phyloP scores from a whole-genome alignment of 2,329 filamentous ascomycete genomes.

The Fusarium chlamydosporum region DNA sequence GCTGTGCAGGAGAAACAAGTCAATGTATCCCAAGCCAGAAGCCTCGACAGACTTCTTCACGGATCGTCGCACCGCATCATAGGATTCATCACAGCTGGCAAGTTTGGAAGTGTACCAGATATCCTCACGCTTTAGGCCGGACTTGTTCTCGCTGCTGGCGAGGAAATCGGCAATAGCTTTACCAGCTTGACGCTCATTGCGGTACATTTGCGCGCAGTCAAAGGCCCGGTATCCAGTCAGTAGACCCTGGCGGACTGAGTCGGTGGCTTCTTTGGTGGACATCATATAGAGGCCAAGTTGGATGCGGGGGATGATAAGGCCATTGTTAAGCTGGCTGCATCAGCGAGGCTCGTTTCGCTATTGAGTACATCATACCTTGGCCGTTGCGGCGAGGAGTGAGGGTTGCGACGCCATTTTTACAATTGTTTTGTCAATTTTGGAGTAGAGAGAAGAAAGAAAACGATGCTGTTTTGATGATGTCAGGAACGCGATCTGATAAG shows the following conservation, averaged over 20 bases:
- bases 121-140: conserved; percentile 73
- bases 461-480: conserved; percentile 11
- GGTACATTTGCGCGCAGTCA: conserved; percentile 69
- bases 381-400: conserved; percentile 44
- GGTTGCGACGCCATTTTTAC: conserved; percentile 40
- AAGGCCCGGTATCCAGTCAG: conserved; percentile 66
- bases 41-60: conserved; percentile 75
- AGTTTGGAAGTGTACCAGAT: conserved; percentile 88
- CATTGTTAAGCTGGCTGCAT: conserved; percentile 69
- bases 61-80: conserved; percentile 75
- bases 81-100: conserved; percentile 73
- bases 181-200: conserved; percentile 80
- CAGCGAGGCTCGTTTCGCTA: background rate
- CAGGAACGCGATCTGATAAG: conserved; percentile 24
- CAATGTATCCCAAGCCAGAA: conserved; percentile 80
- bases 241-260: conserved; percentile 71
- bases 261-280: conserved; percentile 70
- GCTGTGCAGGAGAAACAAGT: conserved; percentile 83
- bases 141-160: conserved; percentile 61
- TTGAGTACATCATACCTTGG: conserved; percentile 30
- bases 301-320: conserved; percentile 76
- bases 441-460: background rate
- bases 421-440: background rate
- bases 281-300: conserved; percentile 83
- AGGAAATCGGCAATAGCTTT: conserved; percentile 73